A percentile compares a stretch with the other conserved stretches of the same genome.
phyloP scores from a whole-genome alignment of 1,284 basidiomycete genomes.

The Termitomyces sp. region DNA sequence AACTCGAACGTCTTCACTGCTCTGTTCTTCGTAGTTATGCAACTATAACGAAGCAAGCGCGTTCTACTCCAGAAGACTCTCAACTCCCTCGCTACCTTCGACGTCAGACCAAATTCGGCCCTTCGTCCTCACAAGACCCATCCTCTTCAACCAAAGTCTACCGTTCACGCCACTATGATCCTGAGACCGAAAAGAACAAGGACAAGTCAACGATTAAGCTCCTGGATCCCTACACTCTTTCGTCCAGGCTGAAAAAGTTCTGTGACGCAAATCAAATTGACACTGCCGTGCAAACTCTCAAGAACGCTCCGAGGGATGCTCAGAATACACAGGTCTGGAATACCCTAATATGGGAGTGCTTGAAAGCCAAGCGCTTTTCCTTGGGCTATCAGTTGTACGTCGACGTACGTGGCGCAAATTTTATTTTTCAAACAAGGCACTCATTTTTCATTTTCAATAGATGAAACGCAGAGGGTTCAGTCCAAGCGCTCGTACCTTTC shows the following conservation, averaged over 20 bases:
- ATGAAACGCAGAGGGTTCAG: slow-evolving; percentile 76
- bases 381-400: slow-evolving; percentile 56
- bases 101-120: slow-evolving; percentile 8
- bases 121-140: slow-evolving; percentile 7
- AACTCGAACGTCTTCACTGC: slow-evolving; percentile 6
- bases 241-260: slow-evolving; percentile 50
- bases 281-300: slow-evolving; percentile 56
- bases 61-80: not conserved
- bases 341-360: slow-evolving; percentile 57
- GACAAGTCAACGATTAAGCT: slow-evolving; percentile 28
- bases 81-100: slow-evolving; percentile 14
- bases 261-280: slow-evolving; percentile 50
- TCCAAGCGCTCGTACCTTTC: slow-evolving; percentile 60
- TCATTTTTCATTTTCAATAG: slow-evolving; percentile 30
- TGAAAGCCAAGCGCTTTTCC: slow-evolving; percentile 51
- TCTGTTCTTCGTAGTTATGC: slow-evolving; percentile 12
- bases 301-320: slow-evolving; percentile 59
- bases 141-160: slow-evolving; percentile 17
- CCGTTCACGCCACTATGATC: slow-evolving; percentile 35
- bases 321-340: slow-evolving; percentile 74
- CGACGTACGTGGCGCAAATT: slow-evolving; percentile 48
- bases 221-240: slow-evolving; percentile 58
- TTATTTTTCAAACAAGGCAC: not conserved
- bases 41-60: not conserved
- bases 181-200: slow-evolving; percentile 19